Evolutionary conservation across 805 yeast species (phyloP), one percentile per base, ranked within the genome.

Genomic region (Saccharomycopsis sp.): DNA sequence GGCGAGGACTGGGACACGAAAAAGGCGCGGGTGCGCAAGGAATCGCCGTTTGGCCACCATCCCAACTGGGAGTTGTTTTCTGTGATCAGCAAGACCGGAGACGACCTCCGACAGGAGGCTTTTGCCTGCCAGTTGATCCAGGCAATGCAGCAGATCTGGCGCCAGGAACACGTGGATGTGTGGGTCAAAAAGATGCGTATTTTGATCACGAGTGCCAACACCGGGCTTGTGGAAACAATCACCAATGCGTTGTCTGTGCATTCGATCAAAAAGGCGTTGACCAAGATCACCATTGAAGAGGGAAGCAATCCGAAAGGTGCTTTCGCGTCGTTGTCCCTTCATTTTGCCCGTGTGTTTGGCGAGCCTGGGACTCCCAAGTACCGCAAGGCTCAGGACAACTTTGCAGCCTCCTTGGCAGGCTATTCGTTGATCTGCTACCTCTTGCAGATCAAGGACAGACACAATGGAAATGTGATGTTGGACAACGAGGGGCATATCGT

Each of bases 111-210:
- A 23, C 99, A 94, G 69, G 99, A 94, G 70, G 97, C 99, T 0
- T 91, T 94, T 76, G 99, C 99, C 0, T 91, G 97, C 62, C 99
- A 94, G 69, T 70, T 94, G 50, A 92, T 94, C 54, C 86, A 87
- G 61, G 86, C 96, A 23, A 89, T 92, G 73, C 84, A 96, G 0
- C 82, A 82, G 54, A 83, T 90, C 50, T 94, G 98, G 98, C 80
- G 81, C 52, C 79, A 76, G 34, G 80, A 81, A 23, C 76, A 77
- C 1, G 83, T 88, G 5, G 84, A 79, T 24, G 89, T 85, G 2
- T 94, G 99, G 98, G 94, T 91, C 2, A 92, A 91, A 65, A 79
- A 85, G 63, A 92, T 94, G 98, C 84, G 89, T 65, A 94, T 94
- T 57, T 75, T 94, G 60, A 85, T 92, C 50, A 94, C 99, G 0